Evolutionary conservation across 2,329 filamentous ascomycete species (phyloP).

Genomic region (Coniella vitis): DNA sequence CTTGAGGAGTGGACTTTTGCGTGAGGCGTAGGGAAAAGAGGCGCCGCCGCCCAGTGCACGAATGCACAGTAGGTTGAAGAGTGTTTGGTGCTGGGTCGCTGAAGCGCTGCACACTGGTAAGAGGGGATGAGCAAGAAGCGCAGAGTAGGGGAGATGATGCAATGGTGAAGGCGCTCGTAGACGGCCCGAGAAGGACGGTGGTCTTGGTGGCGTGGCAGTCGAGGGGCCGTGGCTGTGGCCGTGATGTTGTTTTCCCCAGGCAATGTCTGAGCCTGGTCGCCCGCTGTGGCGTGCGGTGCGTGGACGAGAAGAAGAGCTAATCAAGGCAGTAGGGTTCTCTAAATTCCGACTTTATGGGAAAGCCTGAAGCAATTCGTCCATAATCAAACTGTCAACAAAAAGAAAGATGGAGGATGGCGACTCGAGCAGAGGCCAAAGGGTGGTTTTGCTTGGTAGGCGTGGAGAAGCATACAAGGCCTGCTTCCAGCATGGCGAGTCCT

Average conservation of each 20-base stretch:
- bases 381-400: conserved; percentile 9
- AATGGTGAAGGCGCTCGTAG: too few species aligned
- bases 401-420: conserved; percentile 4
- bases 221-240: too few species aligned
- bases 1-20: not conserved
- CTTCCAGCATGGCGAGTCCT: too few species aligned
- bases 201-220: not conserved
- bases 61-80: too few species aligned
- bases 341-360: conserved; percentile 1
- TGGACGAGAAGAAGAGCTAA: not conserved
- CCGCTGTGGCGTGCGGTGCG: not conserved
- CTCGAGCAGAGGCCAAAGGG: not conserved
- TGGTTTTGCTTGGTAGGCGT: not conserved
- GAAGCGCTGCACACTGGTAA: too few species aligned
- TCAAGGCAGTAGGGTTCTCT: not conserved
- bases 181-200: too few species aligned
- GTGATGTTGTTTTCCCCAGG: conserved; percentile 2
- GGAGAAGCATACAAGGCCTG: not conserved
- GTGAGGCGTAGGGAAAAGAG: too few species aligned
- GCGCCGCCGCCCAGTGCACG: too few species aligned
- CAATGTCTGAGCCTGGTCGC: not conserved
- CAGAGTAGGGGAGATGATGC: too few species aligned
- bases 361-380: conserved; percentile 5
- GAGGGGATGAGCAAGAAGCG: too few species aligned
- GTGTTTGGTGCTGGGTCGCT: too few species aligned